Evolutionary conservation across 2,329 filamentous ascomycete species (phyloP).

Genomic region (Fusarium abutilonis): DNA sequence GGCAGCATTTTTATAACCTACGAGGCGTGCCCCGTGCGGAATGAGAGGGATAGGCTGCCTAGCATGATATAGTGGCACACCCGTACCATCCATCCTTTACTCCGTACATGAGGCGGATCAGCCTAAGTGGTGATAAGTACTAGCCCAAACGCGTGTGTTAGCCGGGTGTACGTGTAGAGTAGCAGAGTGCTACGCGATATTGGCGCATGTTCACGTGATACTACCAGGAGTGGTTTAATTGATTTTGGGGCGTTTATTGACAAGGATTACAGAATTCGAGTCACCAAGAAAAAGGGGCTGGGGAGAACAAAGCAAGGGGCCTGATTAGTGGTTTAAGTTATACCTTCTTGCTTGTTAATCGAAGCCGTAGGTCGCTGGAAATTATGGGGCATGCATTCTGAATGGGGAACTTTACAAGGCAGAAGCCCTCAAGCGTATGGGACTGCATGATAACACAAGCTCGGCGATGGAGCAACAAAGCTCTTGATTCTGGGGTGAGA

Average conservation of each 20-base stretch:
- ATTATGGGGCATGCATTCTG: conserved; percentile 15
- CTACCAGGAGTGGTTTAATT: conserved; percentile 8
- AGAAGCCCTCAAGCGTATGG: conserved; percentile 39
- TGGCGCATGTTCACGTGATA: conserved; percentile 36
- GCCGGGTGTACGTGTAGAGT: conserved; percentile 24
- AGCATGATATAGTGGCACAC: conserved; percentile 32
- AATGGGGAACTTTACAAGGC: conserved; percentile 40
- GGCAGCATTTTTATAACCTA: conserved; percentile 44
- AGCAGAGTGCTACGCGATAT: conserved; percentile 4
- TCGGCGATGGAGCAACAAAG: conserved; percentile 40
- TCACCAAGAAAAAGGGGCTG: conserved; percentile 33
- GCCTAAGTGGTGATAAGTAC: conserved; percentile 39
- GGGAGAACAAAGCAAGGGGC: conserved; percentile 15
- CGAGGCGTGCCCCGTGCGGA: conserved; percentile 40
- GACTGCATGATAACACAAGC: conserved; percentile 44
- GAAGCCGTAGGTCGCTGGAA: conserved; percentile 12
- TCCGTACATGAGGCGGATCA: conserved; percentile 34
- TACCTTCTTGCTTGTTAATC: conserved; percentile 3
- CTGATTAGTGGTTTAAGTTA: conserved; percentile 19
- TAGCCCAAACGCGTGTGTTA: conserved; percentile 30
- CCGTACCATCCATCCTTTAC: conserved; percentile 14
- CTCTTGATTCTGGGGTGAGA: conserved; percentile 27
- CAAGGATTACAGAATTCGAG: conserved; percentile 26
- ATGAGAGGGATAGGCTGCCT: conserved; percentile 35
- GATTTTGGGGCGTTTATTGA: conserved; percentile 6